These are phyloP conservation scores for Leccinum disarticulatum DNA, from an alignment of 768 basidiomycete species.

Conservation along the genomic window DNA sequence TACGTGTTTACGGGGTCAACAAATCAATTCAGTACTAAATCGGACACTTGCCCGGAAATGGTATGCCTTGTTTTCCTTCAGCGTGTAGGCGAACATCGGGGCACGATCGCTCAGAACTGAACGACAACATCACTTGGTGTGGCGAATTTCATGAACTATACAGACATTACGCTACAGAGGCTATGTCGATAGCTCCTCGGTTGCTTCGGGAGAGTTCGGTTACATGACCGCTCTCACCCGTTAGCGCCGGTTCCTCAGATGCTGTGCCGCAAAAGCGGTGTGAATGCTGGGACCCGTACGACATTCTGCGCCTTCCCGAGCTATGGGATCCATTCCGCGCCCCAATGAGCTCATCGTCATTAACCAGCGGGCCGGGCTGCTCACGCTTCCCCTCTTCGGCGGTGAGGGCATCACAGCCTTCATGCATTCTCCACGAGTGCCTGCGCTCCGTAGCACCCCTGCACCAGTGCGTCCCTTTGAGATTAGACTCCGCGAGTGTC, in stretches of 20 bases:
- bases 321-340: not conserved
- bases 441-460: constrained; percentile 6
- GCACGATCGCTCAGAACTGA: not conserved
- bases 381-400: constrained; percentile 10
- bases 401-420: constrained; percentile 26
- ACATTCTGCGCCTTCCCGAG: constrained; percentile 16
- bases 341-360: constrained; percentile 1
- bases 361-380: not conserved
- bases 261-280: constrained; percentile 30
- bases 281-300: constrained; percentile 15
- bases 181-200: constrained; percentile 3
- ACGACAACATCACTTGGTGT: not conserved
- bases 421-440: constrained; percentile 2
- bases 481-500: constrained; percentile 13
- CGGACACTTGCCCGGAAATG: constrained; percentile 16
- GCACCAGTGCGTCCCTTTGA: not conserved
- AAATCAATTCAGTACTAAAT: constrained; percentile 7
- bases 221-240: not conserved
- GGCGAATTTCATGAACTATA: not conserved
- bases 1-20: constrained; percentile 1
- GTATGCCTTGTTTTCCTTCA: constrained; percentile 19
- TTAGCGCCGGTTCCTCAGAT: constrained; percentile 3
- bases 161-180: not conserved
- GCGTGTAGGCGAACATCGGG: not conserved
- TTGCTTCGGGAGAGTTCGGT: not conserved